Conservation (phyloP, 2,329 filamentous ascomycete genomes). For the Exophiala dermatitidis region DNA sequence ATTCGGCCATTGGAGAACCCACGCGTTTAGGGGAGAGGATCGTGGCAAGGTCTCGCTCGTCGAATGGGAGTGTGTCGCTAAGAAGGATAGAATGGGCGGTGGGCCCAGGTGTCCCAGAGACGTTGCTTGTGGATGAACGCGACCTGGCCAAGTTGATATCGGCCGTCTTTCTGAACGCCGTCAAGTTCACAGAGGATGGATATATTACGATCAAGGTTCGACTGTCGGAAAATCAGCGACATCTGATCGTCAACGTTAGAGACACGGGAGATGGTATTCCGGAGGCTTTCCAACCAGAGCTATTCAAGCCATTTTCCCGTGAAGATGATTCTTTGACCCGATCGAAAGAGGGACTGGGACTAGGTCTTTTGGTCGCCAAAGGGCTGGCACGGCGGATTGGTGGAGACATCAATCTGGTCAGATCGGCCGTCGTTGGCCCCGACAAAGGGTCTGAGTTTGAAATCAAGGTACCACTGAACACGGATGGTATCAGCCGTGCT, state of each 20-base stretch:
- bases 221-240: conserved; percentile 45
- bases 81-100: conserved; percentile 45
- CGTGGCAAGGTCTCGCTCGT: conserved; percentile 39
- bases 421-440: conserved; percentile 55
- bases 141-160: conserved; percentile 58
- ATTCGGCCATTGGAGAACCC: conserved; percentile 40
- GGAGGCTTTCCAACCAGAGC: conserved; percentile 55
- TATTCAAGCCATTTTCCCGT: conserved; percentile 64
- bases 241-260: conserved; percentile 54
- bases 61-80: conserved; percentile 39
- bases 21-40: conserved; percentile 42
- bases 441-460: conserved; percentile 61
- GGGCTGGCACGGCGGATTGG: conserved; percentile 61
- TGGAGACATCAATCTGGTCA: conserved; percentile 58
- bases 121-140: conserved; percentile 51
- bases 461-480: conserved; percentile 56
- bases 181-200: conserved; percentile 64
- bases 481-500: conserved; percentile 46
- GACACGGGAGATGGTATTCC: conserved; percentile 65
- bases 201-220: conserved; percentile 51
- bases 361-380: conserved; percentile 66
- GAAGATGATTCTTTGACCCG: conserved; percentile 62
- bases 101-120: conserved; percentile 41
- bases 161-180: conserved; percentile 58
- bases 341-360: conserved; percentile 59